These are phyloP conservation scores for Termitomyces heimii DNA, from an alignment of 768 basidiomycete genomes.

Conservation along the genomic window DNA sequence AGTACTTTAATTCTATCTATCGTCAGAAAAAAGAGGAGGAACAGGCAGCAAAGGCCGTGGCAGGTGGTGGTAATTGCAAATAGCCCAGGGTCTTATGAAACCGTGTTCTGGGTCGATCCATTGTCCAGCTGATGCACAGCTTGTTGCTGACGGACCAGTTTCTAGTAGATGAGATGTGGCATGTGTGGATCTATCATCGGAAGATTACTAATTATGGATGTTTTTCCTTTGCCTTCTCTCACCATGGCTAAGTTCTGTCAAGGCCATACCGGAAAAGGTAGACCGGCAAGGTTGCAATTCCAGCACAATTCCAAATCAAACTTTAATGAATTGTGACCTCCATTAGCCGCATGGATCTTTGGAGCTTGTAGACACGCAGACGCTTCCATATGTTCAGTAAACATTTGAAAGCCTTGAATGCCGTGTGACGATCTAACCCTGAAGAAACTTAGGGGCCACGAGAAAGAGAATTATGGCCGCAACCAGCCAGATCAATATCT, in stretches of 20 bases:
- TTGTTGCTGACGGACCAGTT: neutral
- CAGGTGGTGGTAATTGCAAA: conserved; percentile 25
- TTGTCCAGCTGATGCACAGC: conserved; percentile 1
- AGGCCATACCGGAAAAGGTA: neutral
- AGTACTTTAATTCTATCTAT: neutral
- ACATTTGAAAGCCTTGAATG: conserved; percentile 3
- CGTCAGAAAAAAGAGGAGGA: conserved; percentile 52
- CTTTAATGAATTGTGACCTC: neutral
- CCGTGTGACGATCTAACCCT: conserved; percentile 6
- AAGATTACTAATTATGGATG: neutral
- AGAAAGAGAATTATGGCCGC: neutral
- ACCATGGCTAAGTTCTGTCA: neutral
- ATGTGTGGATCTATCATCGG: neutral
- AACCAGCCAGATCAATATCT: conserved; percentile 5
- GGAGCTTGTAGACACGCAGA: neutral
- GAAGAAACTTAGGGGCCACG: conserved; percentile 2
- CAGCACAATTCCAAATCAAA: neutral
- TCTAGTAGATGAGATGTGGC: neutral
- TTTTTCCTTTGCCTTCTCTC: neutral
- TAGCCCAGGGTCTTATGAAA: conserved; percentile 22
- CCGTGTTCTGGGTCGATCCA: conserved; percentile 8
- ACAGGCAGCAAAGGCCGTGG: conserved; percentile 23
- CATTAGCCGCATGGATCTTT: conserved; percentile 7
- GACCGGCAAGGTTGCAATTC: neutral
- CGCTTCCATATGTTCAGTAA: conserved; percentile 1